phyloP scores from a whole-genome alignment of 148 eudicot genomes.

The Amaranthus hypochondriacus region DNA sequence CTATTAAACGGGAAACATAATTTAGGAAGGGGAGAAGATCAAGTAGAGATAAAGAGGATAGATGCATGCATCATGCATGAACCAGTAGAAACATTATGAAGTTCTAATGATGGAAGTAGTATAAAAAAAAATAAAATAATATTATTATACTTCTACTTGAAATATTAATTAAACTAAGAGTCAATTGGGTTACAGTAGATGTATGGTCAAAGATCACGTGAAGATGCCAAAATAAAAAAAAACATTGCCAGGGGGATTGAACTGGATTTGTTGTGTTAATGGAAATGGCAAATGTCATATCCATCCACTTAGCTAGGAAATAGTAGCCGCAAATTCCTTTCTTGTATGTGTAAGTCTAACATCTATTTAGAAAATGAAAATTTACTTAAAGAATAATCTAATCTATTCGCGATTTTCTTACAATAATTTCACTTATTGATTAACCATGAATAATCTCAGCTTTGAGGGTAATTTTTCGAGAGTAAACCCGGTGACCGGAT shows the following conservation, averaged over 20 bases:
- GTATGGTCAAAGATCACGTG: conserved; percentile 31
- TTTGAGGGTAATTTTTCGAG: too few relatives aligned
- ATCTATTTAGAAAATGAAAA: too few relatives aligned
- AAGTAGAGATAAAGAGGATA: background rate
- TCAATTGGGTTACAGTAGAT: background rate
- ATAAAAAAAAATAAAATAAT: background rate
- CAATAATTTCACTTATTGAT: too few relatives aligned
- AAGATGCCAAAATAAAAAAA: conserved; percentile 20
- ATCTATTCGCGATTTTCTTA: too few relatives aligned
- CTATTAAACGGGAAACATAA: background rate
- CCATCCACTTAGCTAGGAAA: too few relatives aligned
- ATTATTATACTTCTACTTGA: too few relatives aligned
- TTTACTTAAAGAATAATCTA: too few relatives aligned
- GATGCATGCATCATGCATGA: conserved; percentile 23
- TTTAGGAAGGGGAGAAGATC: background rate
- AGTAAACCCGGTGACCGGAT: too few relatives aligned
- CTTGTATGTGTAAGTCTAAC: too few relatives aligned
- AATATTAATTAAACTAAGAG: background rate
- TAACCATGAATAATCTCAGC: too few relatives aligned
- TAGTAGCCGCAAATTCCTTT: too few relatives aligned
- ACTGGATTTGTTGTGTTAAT: conserved; percentile 1
- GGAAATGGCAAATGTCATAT: background rate
- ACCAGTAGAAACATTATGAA: background rate
- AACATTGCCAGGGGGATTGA: conserved; percentile 18
- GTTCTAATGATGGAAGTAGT: background rate